Conservation (phyloP, 768 basidiomycete genomes). For the Suillus placidus region DNA sequence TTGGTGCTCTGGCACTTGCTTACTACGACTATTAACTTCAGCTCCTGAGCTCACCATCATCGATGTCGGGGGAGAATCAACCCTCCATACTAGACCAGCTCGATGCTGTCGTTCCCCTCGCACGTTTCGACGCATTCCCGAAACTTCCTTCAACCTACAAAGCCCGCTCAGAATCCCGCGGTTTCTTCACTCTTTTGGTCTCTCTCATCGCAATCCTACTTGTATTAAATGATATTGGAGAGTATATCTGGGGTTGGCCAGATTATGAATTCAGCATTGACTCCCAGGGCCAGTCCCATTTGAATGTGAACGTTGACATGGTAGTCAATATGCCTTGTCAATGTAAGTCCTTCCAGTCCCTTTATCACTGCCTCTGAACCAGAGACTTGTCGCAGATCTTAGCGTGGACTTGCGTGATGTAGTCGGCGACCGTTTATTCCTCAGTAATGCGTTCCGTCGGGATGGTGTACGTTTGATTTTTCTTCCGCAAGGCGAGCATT, state of each 20-base stretch:
- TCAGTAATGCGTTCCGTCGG: constrained; percentile 77
- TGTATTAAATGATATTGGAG: constrained; percentile 85
- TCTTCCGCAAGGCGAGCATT: neutral
- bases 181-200: constrained; percentile 79
- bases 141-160: constrained; percentile 85
- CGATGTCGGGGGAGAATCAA: constrained; percentile 16
- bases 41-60: constrained; percentile 14
- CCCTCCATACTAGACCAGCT: constrained; percentile 59
- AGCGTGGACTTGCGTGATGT: constrained; percentile 91
- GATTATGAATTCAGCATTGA: constrained; percentile 91
- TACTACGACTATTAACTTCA: neutral
- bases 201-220: constrained; percentile 67
- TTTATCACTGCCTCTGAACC: constrained; percentile 3
- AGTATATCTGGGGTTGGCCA: constrained; percentile 94
- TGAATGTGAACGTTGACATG: constrained; percentile 92
- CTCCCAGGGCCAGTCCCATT: constrained; percentile 52
- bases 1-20: neutral
- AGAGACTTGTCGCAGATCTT: constrained; percentile 53
- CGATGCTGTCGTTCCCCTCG: constrained; percentile 64
- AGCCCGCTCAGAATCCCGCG: constrained; percentile 74
- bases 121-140: constrained; percentile 84
- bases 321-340: constrained; percentile 91
- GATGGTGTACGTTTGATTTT: constrained; percentile 67
- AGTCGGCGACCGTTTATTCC: constrained; percentile 87
- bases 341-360: constrained; percentile 59